A percentile compares a stretch with the other conserved stretches of the same genome.
These are phyloP conservation scores for Hibiscus syriacus DNA, from an alignment of 345 rosid genomes.

Conservation along the genomic window DNA sequence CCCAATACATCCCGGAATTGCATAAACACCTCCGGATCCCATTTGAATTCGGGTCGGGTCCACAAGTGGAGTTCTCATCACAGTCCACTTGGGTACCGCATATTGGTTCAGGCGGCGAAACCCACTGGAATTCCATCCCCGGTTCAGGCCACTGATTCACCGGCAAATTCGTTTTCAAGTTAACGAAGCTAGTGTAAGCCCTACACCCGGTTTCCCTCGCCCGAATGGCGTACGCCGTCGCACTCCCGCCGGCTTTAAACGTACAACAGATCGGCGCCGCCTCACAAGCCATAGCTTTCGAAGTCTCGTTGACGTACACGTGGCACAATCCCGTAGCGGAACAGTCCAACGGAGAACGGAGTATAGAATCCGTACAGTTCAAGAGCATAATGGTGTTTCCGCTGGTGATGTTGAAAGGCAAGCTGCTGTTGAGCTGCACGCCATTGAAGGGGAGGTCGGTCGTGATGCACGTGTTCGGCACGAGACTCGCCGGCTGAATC, in stretches of 20 bases:
- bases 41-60: not conserved
- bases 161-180: constrained; percentile 1
- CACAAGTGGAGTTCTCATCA: constrained; percentile 3
- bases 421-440: constrained; percentile 16
- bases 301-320: constrained; percentile 5
- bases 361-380: constrained; percentile 31
- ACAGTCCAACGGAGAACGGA: constrained; percentile 16
- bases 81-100: not conserved
- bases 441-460: constrained; percentile 16
- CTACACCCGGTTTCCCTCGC: constrained; percentile 7
- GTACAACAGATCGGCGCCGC: constrained; percentile 10
- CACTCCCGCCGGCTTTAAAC: constrained; percentile 9
- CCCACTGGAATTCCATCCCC: constrained; percentile 15
- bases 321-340: constrained; percentile 19
- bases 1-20: not conserved
- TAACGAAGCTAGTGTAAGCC: constrained; percentile 17
- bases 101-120: constrained; percentile 3
- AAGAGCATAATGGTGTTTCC: constrained; percentile 23
- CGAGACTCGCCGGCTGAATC: constrained; percentile 21
- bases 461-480: constrained; percentile 20
- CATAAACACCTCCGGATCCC: constrained; percentile 11
- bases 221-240: constrained; percentile 9
- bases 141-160: constrained; percentile 17
- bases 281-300: not conserved
- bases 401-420: constrained; percentile 33